Percentiles rank a stretch among this genome's conserved stretches.
Conservation (phyloP, 345 rosid genomes). For the Abelmoschus esculentus region DNA sequence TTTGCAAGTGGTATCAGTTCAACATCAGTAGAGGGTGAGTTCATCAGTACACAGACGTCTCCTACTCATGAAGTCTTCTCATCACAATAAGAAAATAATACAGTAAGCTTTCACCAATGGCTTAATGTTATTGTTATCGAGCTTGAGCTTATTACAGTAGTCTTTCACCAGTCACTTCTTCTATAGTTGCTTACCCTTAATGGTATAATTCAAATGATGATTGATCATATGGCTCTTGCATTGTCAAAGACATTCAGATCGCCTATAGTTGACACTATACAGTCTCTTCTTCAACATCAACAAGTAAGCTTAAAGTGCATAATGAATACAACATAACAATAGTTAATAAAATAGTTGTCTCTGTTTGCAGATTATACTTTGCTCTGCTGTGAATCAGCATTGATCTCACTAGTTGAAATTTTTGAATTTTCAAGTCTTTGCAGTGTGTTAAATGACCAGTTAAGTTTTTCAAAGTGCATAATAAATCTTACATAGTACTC, state of each 20-base stretch:
- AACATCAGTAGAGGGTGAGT: conserved; percentile 18
- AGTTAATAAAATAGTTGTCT: neutral
- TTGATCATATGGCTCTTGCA: conserved; percentile 77
- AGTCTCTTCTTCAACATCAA: conserved; percentile 90
- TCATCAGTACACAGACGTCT: conserved; percentile 18
- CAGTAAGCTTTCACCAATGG: conserved; percentile 27
- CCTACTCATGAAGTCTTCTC: conserved; percentile 13
- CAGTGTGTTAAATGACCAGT: conserved; percentile 76
- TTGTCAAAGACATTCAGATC: conserved; percentile 75
- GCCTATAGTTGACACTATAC: conserved; percentile 72
- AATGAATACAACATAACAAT: neutral
- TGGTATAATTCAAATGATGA: conserved; percentile 44
- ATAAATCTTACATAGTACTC: too few species aligned
- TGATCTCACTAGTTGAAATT: conserved; percentile 46
- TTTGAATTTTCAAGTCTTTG: conserved; percentile 67
- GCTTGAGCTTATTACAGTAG: neutral
- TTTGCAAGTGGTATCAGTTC: conserved; percentile 10
- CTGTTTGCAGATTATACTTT: conserved; percentile 58
- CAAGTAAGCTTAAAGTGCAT: conserved; percentile 35
- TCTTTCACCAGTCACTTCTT: neutral
- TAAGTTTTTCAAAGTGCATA: conserved; percentile 10
- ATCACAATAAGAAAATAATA: conserved; percentile 18
- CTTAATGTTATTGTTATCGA: neutral
- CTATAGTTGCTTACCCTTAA: neutral
- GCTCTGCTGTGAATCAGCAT: conserved; percentile 63